These are phyloP conservation scores for Kluyveromyces nonfermentans DNA, from an alignment of 805 yeast species.

Conservation along the genomic window DNA sequence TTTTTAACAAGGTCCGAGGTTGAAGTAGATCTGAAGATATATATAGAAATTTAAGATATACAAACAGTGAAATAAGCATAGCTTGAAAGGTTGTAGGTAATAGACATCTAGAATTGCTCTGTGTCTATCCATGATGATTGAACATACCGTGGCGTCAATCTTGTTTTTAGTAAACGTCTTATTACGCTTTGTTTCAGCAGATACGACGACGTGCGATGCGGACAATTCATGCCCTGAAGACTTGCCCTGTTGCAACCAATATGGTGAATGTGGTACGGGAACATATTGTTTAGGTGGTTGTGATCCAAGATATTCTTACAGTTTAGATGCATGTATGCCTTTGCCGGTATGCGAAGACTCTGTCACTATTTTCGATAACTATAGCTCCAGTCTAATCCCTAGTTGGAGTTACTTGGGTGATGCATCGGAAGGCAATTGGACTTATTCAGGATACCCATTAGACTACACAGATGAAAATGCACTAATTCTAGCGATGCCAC, in stretches of 20 bases:
- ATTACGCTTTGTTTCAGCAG: background rate
- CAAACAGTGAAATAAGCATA: no score
- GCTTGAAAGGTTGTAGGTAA: no score
- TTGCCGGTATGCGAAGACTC: constrained; percentile 61
- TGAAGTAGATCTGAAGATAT: background rate
- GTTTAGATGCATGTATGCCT: constrained; percentile 70
- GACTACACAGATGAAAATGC: constrained; percentile 45
- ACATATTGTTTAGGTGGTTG: constrained; percentile 75
- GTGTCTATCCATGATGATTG: background rate
- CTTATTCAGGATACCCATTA: constrained; percentile 46
- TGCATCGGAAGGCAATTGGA: constrained; percentile 57
- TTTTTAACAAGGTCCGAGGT: background rate
- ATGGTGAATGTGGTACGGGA: constrained; percentile 76
- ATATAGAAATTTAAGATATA: no score
- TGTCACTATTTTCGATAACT: constrained; percentile 33
- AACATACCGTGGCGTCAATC: background rate
- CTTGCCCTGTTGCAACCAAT: constrained; percentile 78
- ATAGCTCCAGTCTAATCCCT: constrained; percentile 26
- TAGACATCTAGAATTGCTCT: no score
- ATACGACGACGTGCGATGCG: constrained; percentile 38
- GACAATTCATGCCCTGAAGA: constrained; percentile 59
- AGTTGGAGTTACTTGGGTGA: constrained; percentile 57
- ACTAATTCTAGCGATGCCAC: constrained; percentile 68
- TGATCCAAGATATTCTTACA: constrained; percentile 59
- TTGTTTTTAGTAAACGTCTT: no score